Base-by-base conservation (phyloP, 2,329 filamentous ascomycete species). In the Rutstroemia sp. region DNA sequence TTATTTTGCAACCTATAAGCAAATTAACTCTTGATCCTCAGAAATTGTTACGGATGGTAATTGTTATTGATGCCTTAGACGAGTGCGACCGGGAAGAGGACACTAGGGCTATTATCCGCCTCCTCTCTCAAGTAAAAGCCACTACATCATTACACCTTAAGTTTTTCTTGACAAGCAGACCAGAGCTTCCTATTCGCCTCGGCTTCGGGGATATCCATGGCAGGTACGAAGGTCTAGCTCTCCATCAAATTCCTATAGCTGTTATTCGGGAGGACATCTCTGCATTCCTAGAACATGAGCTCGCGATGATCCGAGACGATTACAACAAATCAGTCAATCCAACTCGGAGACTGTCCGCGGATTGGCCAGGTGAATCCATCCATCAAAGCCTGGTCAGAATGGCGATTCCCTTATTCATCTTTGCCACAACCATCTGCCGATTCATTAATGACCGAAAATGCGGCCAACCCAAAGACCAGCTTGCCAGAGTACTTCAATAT, bases 1-100 rank as follows among this genome's bases (percentile, higher is more conserved):
- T 78, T 73, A 56, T 76, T 69, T 2, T 70, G 60, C 6, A 69
- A 71, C 6, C 78, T 59, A 18, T 72, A 52, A 5, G 12, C 5
- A 34, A 10, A 10, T 12, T 34, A 34, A 1, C 8, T 34, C 8
- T 2, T 34, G 30, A 38, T 12, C 65, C 41, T 21, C 25, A 18
- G n/a, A 27, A 18, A 16, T 18, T 21, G 7, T 34, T 4, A 9
- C 23, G 21, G 9, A 4, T 42, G 2, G 42, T 54, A 4, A 8
- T 70, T n/a, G 63, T 71, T 1, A 59, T 71, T 25, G 68, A 71
- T 61, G 67, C 69, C 1, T 59, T 70, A 34, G 66, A 71, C 54
- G 66, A 71, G 52, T 71, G 66, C 50, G 64, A 66, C 10, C 27
- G 7, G 10, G 58, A 66, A 30, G 54, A 62, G 18, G 58, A 66